Evolutionary conservation across 805 yeast genomes (phyloP).

Genomic region (Kodamaea jinghongensis): DNA sequence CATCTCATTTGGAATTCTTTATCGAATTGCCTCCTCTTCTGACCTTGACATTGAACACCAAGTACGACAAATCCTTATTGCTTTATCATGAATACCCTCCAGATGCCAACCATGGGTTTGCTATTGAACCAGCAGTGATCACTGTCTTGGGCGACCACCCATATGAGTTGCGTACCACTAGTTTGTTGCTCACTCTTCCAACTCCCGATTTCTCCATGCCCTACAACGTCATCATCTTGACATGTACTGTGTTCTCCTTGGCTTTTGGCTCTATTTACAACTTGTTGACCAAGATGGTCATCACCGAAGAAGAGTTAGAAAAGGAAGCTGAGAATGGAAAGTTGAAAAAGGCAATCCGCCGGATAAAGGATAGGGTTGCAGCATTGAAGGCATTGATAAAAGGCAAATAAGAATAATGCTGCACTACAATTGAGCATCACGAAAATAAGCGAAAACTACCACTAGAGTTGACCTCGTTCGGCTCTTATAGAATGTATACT

Average conservation of each 20-base stretch:
- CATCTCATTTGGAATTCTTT: slow-evolving; percentile 75
- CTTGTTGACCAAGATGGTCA: slow-evolving; percentile 66
- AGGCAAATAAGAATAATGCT: too few species aligned
- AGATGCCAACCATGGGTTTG: slow-evolving; percentile 97
- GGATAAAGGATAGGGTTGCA: slow-evolving; percentile 4
- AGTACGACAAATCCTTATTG: slow-evolving; percentile 84
- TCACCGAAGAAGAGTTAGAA: slow-evolving; percentile 71
- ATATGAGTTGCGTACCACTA: slow-evolving; percentile 73
- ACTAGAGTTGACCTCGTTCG: background rate
- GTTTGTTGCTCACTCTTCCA: slow-evolving; percentile 82
- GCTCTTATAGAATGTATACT: background rate
- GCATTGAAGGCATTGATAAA: slow-evolving; percentile 6
- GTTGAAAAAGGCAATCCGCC: slow-evolving; percentile 3
- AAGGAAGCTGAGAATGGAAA: slow-evolving; percentile 14
- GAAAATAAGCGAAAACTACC: slow-evolving; percentile 1
- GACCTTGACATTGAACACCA: slow-evolving; percentile 61
- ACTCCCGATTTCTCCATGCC: slow-evolving; percentile 99
- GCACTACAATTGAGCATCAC: too few species aligned
- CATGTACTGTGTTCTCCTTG: slow-evolving; percentile 90
- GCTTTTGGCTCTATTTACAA: slow-evolving; percentile 87
- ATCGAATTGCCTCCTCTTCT: slow-evolving; percentile 63
- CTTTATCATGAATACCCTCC: slow-evolving; percentile 96
- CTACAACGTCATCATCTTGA: slow-evolving; percentile 89
- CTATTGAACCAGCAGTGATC: slow-evolving; percentile 85
- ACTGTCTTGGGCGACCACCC: slow-evolving; percentile 43